These are phyloP conservation scores for Corymbia maculata DNA, from an alignment of 345 rosid species.

Conservation along the genomic window DNA sequence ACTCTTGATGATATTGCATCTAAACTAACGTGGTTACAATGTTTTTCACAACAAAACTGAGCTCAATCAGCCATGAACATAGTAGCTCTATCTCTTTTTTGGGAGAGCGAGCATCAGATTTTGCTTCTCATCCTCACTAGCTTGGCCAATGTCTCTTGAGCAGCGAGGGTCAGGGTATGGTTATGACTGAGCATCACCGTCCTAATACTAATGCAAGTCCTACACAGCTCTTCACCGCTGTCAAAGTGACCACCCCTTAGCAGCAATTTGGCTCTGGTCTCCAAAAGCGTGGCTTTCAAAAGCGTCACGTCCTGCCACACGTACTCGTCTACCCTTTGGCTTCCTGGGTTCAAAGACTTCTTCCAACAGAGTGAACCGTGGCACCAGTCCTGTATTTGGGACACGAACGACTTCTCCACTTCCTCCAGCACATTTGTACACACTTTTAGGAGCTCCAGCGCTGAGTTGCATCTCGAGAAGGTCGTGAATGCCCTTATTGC, in stretches of 20 bases:
- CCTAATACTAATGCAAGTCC: slow-evolving; percentile 82
- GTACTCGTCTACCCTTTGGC: slow-evolving; percentile 60
- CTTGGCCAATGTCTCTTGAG: slow-evolving; percentile 88
- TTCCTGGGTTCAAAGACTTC: slow-evolving; percentile 34
- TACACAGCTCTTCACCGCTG: slow-evolving; percentile 74
- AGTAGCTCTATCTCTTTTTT: not conserved
- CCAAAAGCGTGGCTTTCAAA: slow-evolving; percentile 68
- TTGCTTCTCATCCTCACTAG: slow-evolving; percentile 91
- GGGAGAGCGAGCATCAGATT: slow-evolving; percentile 18
- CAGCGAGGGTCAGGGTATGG: slow-evolving; percentile 74
- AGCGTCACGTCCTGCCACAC: slow-evolving; percentile 92
- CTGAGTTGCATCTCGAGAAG: slow-evolving; percentile 84
- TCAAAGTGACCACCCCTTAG: slow-evolving; percentile 84
- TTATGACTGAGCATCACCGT: slow-evolving; percentile 92
- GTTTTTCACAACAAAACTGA: slow-evolving; percentile 12
- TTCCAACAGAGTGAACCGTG: slow-evolving; percentile 85
- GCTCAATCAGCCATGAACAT: not conserved
- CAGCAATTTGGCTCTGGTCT: slow-evolving; percentile 81
- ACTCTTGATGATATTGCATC: not conserved
- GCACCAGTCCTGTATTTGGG: slow-evolving; percentile 84
- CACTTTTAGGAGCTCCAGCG: slow-evolving; percentile 76
- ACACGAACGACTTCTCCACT: slow-evolving; percentile 83
- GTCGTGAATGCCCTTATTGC: slow-evolving; percentile 72
- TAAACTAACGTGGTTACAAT: not conserved
- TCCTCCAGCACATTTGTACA: slow-evolving; percentile 86